Conservation (phyloP, 441 rosid genomes). For the Adansonia grandidieri region DNA sequence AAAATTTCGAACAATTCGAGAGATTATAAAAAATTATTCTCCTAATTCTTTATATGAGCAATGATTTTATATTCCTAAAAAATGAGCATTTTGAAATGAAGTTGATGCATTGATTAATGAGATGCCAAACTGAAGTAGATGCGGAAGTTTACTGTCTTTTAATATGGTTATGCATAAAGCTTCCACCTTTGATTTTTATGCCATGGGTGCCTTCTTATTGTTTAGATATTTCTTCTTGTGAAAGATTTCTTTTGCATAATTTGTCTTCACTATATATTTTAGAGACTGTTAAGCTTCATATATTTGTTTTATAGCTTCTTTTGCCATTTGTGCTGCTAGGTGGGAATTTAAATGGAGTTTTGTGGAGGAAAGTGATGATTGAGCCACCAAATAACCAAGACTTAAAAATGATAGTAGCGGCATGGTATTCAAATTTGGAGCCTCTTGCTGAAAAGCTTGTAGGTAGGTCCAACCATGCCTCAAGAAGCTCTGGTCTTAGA, state of each 20-base stretch:
- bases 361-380: constrained; percentile 93
- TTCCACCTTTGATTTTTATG: not conserved
- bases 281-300: not conserved
- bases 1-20: not conserved
- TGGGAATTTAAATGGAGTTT: constrained; percentile 65
- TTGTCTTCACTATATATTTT: not conserved
- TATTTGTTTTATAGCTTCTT: constrained; percentile 16
- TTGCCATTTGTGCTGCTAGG: constrained; percentile 48
- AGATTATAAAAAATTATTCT: not conserved
- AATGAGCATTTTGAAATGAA: not conserved
- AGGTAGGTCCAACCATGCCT: constrained; percentile 54
- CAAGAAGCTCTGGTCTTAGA: constrained; percentile 21
- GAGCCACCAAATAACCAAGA: constrained; percentile 68
- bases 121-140: not conserved
- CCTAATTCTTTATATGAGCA: not conserved
- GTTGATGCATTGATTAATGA: not conserved
- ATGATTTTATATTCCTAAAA: not conserved
- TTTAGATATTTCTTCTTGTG: not conserved
- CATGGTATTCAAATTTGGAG: constrained; percentile 75
- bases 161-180: not conserved
- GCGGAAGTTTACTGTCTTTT: not conserved
- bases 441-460: constrained; percentile 66
- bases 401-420: constrained; percentile 61
- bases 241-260: not conserved
- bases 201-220: not conserved